Evolutionary conservation across 2,329 filamentous ascomycete species (phyloP).

Genomic region (Aureobasidium sp.): DNA sequence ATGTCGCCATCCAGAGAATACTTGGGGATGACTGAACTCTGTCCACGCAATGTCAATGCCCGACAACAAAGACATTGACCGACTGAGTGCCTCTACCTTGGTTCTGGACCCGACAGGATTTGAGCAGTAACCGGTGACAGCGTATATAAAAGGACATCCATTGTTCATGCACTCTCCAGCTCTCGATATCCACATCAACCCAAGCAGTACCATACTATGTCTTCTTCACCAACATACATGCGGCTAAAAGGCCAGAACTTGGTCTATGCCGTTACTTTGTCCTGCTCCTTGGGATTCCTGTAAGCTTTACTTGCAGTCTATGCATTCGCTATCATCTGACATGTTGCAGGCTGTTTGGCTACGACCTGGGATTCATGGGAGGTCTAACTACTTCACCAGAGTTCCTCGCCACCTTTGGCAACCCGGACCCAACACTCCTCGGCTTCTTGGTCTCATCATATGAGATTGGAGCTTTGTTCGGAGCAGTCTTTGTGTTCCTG

Average conservation of each 20-base stretch:
- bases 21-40: too few species aligned
- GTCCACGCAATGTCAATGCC: not conserved
- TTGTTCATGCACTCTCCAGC: not conserved
- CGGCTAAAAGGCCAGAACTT: conserved; percentile 22
- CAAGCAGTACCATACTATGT: not conserved
- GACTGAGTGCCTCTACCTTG: not conserved
- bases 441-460: conserved; percentile 42
- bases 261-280: conserved; percentile 25
- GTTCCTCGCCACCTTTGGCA: conserved; percentile 36
- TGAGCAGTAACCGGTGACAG: not conserved
- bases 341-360: conserved; percentile 39
- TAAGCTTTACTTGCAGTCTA: not conserved
- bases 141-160: not conserved
- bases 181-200: too few species aligned
- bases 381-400: conserved; percentile 38
- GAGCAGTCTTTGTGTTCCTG: conserved; percentile 56
- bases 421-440: conserved; percentile 23
- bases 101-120: not conserved
- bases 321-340: too few species aligned
- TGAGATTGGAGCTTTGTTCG: conserved; percentile 53
- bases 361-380: conserved; percentile 40
- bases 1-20: too few species aligned
- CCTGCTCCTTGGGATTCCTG: conserved; percentile 42
- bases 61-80: not conserved
- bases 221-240: conserved; percentile 21